A percentile compares a stretch with the other conserved stretches of the same genome.
Evolutionary conservation across 169 alveolate genomes (phyloP).

Genomic region (Cryptosporidium muris): DNA sequence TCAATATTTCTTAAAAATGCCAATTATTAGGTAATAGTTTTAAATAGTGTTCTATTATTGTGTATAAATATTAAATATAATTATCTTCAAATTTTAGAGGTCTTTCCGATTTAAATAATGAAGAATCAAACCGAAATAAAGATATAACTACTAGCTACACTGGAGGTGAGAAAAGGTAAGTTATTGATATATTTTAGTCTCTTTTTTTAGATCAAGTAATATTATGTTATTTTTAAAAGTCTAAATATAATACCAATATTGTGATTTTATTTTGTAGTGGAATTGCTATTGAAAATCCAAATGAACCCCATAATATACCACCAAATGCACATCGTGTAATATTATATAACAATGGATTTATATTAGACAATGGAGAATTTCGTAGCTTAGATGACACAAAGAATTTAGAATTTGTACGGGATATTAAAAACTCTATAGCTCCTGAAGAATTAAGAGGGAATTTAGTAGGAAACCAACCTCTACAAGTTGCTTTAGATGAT

Average conservation of each 20-base stretch:
- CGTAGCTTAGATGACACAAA: slow-evolving; percentile 86
- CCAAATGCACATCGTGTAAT: slow-evolving; percentile 79
- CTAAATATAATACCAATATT: not conserved
- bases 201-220: not conserved
- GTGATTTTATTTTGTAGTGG: slow-evolving; percentile 72
- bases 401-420: slow-evolving; percentile 88
- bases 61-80: not conserved
- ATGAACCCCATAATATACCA: slow-evolving; percentile 75
- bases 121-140: slow-evolving; percentile 40
- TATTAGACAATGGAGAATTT: slow-evolving; percentile 90
- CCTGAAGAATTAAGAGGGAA: slow-evolving; percentile 88
- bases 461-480: slow-evolving; percentile 75
- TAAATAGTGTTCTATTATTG: no score
- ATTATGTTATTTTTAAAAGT: not conserved
- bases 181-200: not conserved
- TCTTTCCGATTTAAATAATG: slow-evolving; percentile 48
- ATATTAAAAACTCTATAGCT: slow-evolving; percentile 89
- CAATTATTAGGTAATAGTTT: slow-evolving; percentile 27
- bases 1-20: not conserved
- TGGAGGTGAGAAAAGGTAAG: slow-evolving; percentile 82
- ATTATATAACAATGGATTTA: slow-evolving; percentile 90
- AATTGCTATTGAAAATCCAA: slow-evolving; percentile 82
- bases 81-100: slow-evolving; percentile 11
- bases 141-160: slow-evolving; percentile 80
- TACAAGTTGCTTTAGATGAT: slow-evolving; percentile 76